These are phyloP conservation scores for Malassezia pachydermatis DNA, from an alignment of 1,284 basidiomycete genomes.

Conservation along the genomic window DNA sequence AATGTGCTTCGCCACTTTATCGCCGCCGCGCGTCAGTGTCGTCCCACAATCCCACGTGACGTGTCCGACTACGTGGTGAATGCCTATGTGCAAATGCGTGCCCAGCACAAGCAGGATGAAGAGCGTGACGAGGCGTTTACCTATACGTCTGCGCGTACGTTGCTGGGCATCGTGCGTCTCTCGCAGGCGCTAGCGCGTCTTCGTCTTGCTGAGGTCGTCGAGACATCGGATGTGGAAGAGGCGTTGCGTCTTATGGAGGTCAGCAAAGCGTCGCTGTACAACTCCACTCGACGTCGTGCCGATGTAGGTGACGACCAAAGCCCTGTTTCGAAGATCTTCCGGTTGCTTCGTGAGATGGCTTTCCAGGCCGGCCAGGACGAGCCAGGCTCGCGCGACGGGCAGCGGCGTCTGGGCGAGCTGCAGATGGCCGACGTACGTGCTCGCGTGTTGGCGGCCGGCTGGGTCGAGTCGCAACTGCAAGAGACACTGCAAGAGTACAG, in stretches of 20 bases:
- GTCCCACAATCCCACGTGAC: conserved; percentile 72
- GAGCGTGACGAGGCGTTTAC: conserved; percentile 76
- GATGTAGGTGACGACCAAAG: conserved; percentile 25
- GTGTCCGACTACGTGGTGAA: conserved; percentile 91
- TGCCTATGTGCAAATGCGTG: conserved; percentile 87
- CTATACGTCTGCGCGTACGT: conserved; percentile 92
- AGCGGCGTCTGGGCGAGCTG: conserved; percentile 20
- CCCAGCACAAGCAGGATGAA: conserved; percentile 81
- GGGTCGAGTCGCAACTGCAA: conserved; percentile 30
- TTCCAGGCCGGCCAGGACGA: conserved; percentile 17
- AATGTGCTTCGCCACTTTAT: conserved; percentile 91
- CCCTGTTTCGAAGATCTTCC: conserved; percentile 39
- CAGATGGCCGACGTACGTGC: conserved; percentile 25
- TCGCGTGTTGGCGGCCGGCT: conserved; percentile 28
- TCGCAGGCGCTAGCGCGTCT: conserved; percentile 88
- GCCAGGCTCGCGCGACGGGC: conserved; percentile 1
- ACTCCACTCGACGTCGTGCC: conserved; percentile 13
- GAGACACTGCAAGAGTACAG: conserved; percentile 29
- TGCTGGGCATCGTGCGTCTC: conserved; percentile 85
- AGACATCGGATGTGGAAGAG: conserved; percentile 84
- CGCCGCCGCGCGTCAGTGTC: conserved; percentile 74
- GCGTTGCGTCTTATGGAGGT: conserved; percentile 92
- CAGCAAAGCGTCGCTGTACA: conserved; percentile 70
- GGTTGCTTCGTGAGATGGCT: conserved; percentile 42
- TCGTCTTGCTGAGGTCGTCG: conserved; percentile 69